A percentile compares a stretch with the other conserved stretches of the same genome.
phyloP scores from a whole-genome alignment of 352 stramenopile species.

The Globisporangium megalacanthum region DNA sequence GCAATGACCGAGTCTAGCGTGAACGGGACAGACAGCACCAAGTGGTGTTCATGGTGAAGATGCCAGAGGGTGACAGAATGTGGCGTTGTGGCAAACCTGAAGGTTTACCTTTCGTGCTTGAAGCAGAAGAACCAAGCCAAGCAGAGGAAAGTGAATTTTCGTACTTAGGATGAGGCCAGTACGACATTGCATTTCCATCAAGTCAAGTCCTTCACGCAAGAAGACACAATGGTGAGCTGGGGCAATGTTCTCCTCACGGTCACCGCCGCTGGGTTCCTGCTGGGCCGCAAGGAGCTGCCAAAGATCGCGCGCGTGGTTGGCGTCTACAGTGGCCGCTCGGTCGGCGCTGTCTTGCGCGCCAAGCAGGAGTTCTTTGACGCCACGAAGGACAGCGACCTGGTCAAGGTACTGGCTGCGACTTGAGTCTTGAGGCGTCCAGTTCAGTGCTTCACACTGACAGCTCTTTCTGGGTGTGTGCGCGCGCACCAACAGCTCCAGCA shows the following conservation, averaged over 20 bases:
- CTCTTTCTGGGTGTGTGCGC: background rate
- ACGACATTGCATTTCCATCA: too few relatives aligned
- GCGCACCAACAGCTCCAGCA: slow-evolving; percentile 38
- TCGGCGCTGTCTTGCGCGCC: slow-evolving; percentile 65
- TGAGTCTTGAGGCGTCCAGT: too few relatives aligned
- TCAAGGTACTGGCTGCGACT: slow-evolving; percentile 33
- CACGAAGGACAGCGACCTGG: slow-evolving; percentile 71
- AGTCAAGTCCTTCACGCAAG: too few relatives aligned
- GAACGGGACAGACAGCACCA: too few relatives aligned
- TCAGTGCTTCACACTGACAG: background rate
- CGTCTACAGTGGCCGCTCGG: slow-evolving; percentile 48
- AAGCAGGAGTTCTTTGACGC: slow-evolving; percentile 85
- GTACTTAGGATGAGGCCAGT: too few relatives aligned
- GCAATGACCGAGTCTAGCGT: too few relatives aligned
- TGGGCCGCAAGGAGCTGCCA: slow-evolving; percentile 65
- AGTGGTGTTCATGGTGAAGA: too few relatives aligned
- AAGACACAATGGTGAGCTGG: slow-evolving; percentile 51
- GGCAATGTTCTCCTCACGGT: slow-evolving; percentile 62
- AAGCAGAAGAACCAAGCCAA: too few relatives aligned
- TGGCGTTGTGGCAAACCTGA: too few relatives aligned
- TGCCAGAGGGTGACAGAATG: too few relatives aligned
- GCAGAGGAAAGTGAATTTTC: too few relatives aligned
- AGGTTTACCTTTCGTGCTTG: too few relatives aligned
- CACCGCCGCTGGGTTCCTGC: slow-evolving; percentile 56
- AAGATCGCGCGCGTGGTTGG: slow-evolving; percentile 60